A percentile compares a stretch with the other conserved stretches of the same genome.
Conservation (phyloP, 495 filamentous ascomycete genomes). For the Monascus purpureus region DNA sequence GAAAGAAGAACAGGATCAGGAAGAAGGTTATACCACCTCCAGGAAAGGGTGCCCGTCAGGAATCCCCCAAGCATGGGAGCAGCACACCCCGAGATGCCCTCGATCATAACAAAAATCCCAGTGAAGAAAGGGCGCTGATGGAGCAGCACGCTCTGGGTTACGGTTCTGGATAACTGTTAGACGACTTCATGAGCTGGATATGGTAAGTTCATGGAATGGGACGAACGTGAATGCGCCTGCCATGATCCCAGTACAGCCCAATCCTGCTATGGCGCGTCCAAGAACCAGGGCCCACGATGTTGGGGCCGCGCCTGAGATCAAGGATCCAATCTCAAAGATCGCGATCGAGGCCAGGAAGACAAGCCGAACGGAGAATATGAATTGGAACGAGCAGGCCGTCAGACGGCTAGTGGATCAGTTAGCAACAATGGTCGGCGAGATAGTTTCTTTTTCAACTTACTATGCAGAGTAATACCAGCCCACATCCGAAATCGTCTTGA, state of each 20-base stretch:
- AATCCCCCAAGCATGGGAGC: too few relatives aligned
- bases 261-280: constrained; percentile 20
- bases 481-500: constrained; percentile 28
- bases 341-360: constrained; percentile 8
- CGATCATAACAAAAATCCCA: too few relatives aligned
- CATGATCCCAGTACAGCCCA: constrained; percentile 21
- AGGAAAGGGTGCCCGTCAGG: too few relatives aligned
- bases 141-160: background rate
- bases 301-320: constrained; percentile 12
- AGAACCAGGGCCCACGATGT: constrained; percentile 19
- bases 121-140: too few relatives aligned
- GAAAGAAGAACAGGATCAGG: constrained; percentile 8
- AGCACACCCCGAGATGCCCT: too few relatives aligned
- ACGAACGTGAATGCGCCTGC: constrained; percentile 32
- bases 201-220: constrained; percentile 20
- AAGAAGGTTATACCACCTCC: constrained; percentile 1
- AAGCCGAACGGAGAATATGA: constrained; percentile 40
- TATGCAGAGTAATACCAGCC: constrained; percentile 45
- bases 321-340: constrained; percentile 17
- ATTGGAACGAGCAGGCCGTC: constrained; percentile 37
- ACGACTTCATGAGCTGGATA: constrained; percentile 22
- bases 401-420: constrained; percentile 41
- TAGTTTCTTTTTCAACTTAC: too few relatives aligned
- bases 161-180: constrained; percentile 29
- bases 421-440: too few relatives aligned